phyloP scores from a whole-genome alignment of 2,329 filamentous ascomycete species.

The Shiraia bambusicola region DNA sequence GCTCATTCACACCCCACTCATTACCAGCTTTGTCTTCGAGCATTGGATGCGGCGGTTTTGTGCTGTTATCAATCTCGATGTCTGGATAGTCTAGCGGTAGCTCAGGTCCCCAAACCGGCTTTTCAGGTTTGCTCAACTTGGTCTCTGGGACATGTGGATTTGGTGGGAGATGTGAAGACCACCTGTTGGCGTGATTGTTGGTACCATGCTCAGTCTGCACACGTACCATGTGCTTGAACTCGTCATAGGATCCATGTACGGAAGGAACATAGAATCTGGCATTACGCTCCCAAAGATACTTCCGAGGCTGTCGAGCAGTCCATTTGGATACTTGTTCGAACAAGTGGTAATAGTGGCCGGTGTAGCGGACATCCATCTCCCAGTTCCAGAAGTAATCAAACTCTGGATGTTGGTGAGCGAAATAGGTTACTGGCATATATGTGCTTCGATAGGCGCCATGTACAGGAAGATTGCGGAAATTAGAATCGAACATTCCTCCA shows the following conservation, averaged over 20 bases:
- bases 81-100: conserved; percentile 46
- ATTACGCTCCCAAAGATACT: conserved; percentile 76
- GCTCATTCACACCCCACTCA: conserved; percentile 68
- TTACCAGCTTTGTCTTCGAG: conserved; percentile 52
- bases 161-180: conserved; percentile 42
- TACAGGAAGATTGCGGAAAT: conserved; percentile 63
- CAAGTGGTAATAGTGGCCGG: conserved; percentile 82
- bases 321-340: conserved; percentile 68
- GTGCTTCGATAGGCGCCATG: conserved; percentile 72
- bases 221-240: conserved; percentile 67
- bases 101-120: conserved; percentile 53
- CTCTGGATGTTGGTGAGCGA: conserved; percentile 83
- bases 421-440: conserved; percentile 93
- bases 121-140: conserved; percentile 45
- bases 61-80: conserved; percentile 56
- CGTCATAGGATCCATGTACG: conserved; percentile 69
- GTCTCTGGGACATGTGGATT: conserved; percentile 48
- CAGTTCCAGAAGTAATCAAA: conserved; percentile 94
- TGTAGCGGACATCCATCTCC: conserved; percentile 93
- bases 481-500: conserved; percentile 52
- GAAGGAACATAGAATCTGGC: conserved; percentile 74
- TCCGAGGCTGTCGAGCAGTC: conserved; percentile 67
- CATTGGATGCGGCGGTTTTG: conserved; percentile 58
- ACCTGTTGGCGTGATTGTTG: conserved; percentile 48
- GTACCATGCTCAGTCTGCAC: conserved; percentile 60